phyloP scores from a whole-genome alignment of 805 yeast genomes.

The Brettanomyces custersianus region DNA sequence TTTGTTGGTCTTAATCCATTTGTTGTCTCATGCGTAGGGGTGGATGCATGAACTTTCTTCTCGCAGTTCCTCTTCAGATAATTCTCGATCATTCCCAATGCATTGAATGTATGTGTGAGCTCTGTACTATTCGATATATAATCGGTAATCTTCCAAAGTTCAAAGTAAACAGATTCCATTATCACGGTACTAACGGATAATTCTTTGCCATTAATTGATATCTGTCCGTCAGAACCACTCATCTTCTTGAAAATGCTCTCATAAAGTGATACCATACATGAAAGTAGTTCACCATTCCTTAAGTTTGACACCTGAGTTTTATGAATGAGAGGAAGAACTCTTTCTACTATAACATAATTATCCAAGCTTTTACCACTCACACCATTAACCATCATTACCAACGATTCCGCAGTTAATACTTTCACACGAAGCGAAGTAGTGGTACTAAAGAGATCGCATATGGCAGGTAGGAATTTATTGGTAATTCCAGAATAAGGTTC shows the following conservation, averaged over 20 bases:
- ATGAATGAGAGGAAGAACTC: constrained; percentile 65
- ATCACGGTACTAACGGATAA: constrained; percentile 21
- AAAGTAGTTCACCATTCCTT: constrained; percentile 21
- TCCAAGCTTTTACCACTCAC: constrained; percentile 49
- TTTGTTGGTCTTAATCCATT: no score
- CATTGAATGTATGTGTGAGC: constrained; percentile 12
- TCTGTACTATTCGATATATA: constrained; percentile 16
- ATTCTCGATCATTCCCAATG: constrained; percentile 8
- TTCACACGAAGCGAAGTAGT: constrained; percentile 82
- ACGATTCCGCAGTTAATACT: constrained; percentile 51
- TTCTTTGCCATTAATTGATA: constrained; percentile 18
- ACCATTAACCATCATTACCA: constrained; percentile 41
- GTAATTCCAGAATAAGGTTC: constrained; percentile 50
- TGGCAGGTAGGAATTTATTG: constrained; percentile 62
- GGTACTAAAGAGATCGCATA: constrained; percentile 66
- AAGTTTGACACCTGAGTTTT: constrained; percentile 26
- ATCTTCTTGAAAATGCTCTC: constrained; percentile 21
- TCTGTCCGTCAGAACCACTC: constrained; percentile 11
- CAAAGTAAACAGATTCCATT: constrained; percentile 23
- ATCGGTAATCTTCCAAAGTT: constrained; percentile 26
- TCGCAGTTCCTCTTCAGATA: constrained; percentile 8
- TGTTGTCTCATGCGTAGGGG: no score
- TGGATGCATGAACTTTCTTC: no score
- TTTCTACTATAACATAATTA: constrained; percentile 62
- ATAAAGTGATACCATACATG: constrained; percentile 23